Percentiles rank a stretch among this genome's conserved stretches.
phyloP scores from a whole-genome alignment of 106 monocot genomes.

The Hemerocallis citrina region DNA sequence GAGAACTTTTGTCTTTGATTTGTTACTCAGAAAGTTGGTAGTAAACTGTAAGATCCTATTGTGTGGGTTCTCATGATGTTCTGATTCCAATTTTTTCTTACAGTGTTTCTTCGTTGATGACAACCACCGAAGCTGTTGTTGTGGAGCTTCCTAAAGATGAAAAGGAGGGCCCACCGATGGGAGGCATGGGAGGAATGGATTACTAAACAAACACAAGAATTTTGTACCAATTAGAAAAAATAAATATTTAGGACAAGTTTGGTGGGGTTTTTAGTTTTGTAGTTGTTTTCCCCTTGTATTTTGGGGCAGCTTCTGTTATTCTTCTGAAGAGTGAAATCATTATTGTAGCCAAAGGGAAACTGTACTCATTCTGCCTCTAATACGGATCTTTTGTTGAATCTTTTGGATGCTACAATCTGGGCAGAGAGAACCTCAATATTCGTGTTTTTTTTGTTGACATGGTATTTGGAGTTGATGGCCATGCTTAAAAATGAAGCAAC shows the following conservation, averaged over 20 bases:
- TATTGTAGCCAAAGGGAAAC: neutral
- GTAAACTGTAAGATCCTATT: neutral
- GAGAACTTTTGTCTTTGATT: neutral
- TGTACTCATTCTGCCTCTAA: too few relatives aligned
- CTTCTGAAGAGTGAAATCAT: neutral
- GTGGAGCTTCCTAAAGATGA: constrained; percentile 62
- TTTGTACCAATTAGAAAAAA: neutral
- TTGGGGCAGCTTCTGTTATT: neutral
- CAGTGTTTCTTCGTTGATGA: constrained; percentile 73
- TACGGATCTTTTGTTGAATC: too few relatives aligned
- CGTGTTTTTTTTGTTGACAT: too few relatives aligned
- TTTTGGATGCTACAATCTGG: too few relatives aligned
- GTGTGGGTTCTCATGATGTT: neutral
- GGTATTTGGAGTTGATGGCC: too few relatives aligned
- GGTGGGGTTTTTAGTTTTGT: neutral
- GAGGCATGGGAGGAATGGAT: constrained; percentile 24
- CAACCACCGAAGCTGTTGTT: constrained; percentile 66
- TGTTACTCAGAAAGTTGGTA: too few relatives aligned
- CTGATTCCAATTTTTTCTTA: neutral
- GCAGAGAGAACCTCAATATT: too few relatives aligned
- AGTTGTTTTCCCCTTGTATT: neutral
- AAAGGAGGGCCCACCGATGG: constrained; percentile 16
- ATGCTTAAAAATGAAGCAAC: too few relatives aligned
- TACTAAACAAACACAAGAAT: neutral
- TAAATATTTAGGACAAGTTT: neutral